Percentiles rank a stretch among this genome's conserved stretches.
These are phyloP conservation scores for Fusarium camptoceras DNA, from an alignment of 2,329 filamentous ascomycete genomes.

Conservation along the genomic window DNA sequence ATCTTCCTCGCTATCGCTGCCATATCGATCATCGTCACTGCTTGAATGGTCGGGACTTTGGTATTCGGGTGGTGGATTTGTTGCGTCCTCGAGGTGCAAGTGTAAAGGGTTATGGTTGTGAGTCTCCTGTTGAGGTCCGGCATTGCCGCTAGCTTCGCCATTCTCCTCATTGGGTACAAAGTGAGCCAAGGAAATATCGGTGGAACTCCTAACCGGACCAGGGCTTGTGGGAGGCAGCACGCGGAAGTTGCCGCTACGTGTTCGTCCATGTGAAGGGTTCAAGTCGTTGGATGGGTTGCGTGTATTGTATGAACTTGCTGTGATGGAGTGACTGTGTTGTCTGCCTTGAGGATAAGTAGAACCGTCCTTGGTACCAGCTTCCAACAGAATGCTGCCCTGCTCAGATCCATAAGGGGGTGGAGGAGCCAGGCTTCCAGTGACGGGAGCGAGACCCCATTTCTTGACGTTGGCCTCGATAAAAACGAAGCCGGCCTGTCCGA, in stretches of 20 bases:
- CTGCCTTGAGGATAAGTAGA: constrained; percentile 59
- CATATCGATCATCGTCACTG: constrained; percentile 68
- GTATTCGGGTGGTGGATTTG: constrained; percentile 77
- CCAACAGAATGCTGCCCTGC: constrained; percentile 94
- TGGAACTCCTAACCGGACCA: constrained; percentile 89
- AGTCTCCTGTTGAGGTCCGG: constrained; percentile 40
- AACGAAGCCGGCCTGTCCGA: constrained; percentile 97
- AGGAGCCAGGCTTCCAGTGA: constrained; percentile 93
- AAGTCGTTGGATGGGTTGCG: constrained; percentile 61
- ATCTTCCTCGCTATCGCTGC: constrained; percentile 69
- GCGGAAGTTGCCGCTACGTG: constrained; percentile 82
- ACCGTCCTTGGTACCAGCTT: constrained; percentile 78
- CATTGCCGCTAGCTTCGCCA: constrained; percentile 67
- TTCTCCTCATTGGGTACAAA: constrained; percentile 77
- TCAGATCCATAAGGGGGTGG: constrained; percentile 97
- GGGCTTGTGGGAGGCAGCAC: constrained; percentile 83
- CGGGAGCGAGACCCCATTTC: constrained; percentile 98
- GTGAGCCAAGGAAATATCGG: constrained; percentile 93
- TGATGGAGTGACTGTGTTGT: constrained; percentile 61
- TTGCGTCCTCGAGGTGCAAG: constrained; percentile 64
- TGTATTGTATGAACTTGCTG: constrained; percentile 51
- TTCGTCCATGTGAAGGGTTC: constrained; percentile 76
- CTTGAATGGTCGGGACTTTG: constrained; percentile 73
- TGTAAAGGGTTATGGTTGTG: constrained; percentile 55
- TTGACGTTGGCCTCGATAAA: constrained; percentile 99